Base-by-base conservation (phyloP, 768 basidiomycete species). In the Pholiota conissans region DNA sequence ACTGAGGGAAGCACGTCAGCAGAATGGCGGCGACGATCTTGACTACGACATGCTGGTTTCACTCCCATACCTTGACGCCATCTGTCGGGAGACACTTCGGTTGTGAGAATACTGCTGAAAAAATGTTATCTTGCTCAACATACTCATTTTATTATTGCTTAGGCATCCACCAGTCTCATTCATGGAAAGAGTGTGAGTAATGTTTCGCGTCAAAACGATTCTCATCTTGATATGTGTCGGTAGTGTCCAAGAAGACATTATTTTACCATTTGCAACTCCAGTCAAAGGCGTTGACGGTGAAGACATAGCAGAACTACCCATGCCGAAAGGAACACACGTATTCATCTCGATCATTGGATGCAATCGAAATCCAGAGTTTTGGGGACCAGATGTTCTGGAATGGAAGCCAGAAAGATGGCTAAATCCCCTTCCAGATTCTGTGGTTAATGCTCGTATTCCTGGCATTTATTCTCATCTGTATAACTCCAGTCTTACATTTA, bases 21-120 rank as follows among this genome's bases (percentile, higher is more conserved):
- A 66, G 28, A 61, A 63, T 20, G 40, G 37, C 8, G 60, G 49
- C 6, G 58, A 60, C 5, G 71, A 75, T 22, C 53, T 80, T 1
- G 56, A 60, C 16, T 79, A 77, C 50, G 77, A 79, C 48, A 63
- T 65, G 1, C 65, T 82, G 1, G 62, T 73, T 20, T 63, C 56
- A 7, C 71, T 78, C 8, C 75, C 74, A 0, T 72, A 71, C 56
- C 59, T 77, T 18, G 77, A 80, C 52, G 73, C 74, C 2, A 61
- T 78, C 8, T 74, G 73, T 59, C 65, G 75, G 29, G 76, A 80
- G 60, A 79, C 76, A 0, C 59, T 74, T 13, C 69, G 79, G 49
- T 54, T 76, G 73, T 77, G 53, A 51, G 74, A 60, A 22, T 2
- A 20, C 0, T 8, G n/a, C n/a, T n/a, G n/a, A n/a, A n/a, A n/a